Conservation (phyloP, 2,329 filamentous ascomycete species). For the Pseudogymnoascus sp. region DNA sequence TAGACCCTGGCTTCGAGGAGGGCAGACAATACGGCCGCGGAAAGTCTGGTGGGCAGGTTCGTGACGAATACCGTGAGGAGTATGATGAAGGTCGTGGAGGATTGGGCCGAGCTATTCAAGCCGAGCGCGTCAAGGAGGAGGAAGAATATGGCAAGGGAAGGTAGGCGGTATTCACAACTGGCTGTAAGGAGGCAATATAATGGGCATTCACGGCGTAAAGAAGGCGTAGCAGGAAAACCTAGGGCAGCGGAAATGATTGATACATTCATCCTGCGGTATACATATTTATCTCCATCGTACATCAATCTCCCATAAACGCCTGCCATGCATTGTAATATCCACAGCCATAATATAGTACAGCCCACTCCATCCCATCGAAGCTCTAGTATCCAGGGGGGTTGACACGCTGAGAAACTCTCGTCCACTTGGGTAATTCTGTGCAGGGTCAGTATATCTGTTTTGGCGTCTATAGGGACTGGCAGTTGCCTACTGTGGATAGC, state of each 20-base stretch:
- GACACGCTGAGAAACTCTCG: slow-evolving; percentile 83
- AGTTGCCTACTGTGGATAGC: slow-evolving; percentile 85
- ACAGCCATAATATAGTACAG: slow-evolving; percentile 23
- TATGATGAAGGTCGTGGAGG: slow-evolving; percentile 93
- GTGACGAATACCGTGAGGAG: slow-evolving; percentile 96
- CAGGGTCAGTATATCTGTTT: slow-evolving; percentile 18
- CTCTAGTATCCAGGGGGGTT: slow-evolving; percentile 88
- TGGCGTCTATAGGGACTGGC: background rate
- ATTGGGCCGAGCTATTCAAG: slow-evolving; percentile 70
- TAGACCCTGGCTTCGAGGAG: slow-evolving; percentile 94
- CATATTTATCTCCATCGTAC: slow-evolving; percentile 10
- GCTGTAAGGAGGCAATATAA: background rate
- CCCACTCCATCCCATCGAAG: slow-evolving; percentile 15
- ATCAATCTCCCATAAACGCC: slow-evolving; percentile 23
- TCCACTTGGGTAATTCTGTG: slow-evolving; percentile 83
- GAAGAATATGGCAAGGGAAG: slow-evolving; percentile 54
- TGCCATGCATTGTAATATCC: slow-evolving; percentile 23
- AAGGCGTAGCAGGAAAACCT: slow-evolving; percentile 2
- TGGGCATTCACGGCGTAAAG: slow-evolving; percentile 6
- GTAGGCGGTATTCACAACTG: slow-evolving; percentile 31
- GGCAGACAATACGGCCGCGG: slow-evolving; percentile 92
- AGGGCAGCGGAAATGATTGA: slow-evolving; percentile 11
- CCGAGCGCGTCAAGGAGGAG: slow-evolving; percentile 52
- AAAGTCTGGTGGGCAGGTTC: slow-evolving; percentile 92
- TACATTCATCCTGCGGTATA: slow-evolving; percentile 7